A percentile compares a stretch with the other conserved stretches of the same genome.
These are phyloP conservation scores for Harringtonia aguacate DNA, from an alignment of 2,329 filamentous ascomycete genomes.

Conservation along the genomic window DNA sequence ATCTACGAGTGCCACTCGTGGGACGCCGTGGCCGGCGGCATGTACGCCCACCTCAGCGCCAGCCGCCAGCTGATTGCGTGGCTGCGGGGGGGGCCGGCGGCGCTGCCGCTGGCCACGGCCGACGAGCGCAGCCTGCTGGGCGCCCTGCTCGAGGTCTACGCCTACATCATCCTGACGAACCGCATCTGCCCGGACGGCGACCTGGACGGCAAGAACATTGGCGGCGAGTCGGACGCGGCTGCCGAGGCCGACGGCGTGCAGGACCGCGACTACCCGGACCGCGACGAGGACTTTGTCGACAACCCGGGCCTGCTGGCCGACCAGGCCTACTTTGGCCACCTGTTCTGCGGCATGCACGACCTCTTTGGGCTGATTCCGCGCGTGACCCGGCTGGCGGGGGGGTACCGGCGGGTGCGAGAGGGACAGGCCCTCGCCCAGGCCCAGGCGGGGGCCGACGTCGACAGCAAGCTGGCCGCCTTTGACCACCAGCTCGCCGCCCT, in stretches of 20 bases:
- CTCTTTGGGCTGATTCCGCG: constrained; percentile 11
- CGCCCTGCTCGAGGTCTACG: constrained; percentile 12
- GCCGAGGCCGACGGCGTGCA: not conserved
- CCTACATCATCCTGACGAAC: constrained; percentile 11
- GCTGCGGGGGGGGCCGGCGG: constrained; percentile 10
- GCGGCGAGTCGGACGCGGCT: too few species aligned
- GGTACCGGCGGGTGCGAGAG: not conserved
- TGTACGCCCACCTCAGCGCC: constrained; percentile 13
- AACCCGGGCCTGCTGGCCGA: constrained; percentile 8
- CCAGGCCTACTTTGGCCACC: constrained; percentile 9
- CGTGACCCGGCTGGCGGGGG: constrained; percentile 7
- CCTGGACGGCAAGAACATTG: too few species aligned
- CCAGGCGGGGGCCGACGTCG: not conserved
- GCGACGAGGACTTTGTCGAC: constrained; percentile 11
- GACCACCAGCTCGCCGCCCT: not conserved
- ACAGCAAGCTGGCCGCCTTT: not conserved
- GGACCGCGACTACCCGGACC: constrained; percentile 1
- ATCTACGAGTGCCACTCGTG: constrained; percentile 12
- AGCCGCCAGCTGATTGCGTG: constrained; percentile 13
- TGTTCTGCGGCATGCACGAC: constrained; percentile 11
- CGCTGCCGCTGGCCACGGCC: not conserved
- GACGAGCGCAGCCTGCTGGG: constrained; percentile 10
- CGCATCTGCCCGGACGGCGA: constrained; percentile 9
- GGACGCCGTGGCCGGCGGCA: constrained; percentile 9
- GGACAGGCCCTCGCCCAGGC: too few species aligned